phyloP scores from a whole-genome alignment of 305 asterid genomes.

The Fraxinus velutina region DNA sequence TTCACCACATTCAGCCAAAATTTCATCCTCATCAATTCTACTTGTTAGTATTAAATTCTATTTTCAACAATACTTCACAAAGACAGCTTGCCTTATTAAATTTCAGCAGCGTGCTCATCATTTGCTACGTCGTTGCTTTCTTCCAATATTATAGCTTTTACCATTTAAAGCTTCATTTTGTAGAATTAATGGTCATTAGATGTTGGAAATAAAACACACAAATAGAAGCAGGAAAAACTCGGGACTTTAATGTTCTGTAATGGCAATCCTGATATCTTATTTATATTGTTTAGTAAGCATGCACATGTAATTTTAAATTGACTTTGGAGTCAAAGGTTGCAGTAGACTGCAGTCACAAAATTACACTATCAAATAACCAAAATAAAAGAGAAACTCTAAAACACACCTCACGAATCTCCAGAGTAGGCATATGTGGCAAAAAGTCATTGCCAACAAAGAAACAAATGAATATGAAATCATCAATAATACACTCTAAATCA shows the following conservation, averaged over 20 bases:
- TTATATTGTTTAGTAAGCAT: not conserved
- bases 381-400: constrained; percentile 7
- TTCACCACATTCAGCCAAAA: not conserved
- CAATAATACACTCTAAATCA: constrained; percentile 79
- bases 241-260: not conserved
- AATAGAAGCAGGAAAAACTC: not conserved
- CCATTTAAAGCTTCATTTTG: not conserved
- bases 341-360: not conserved
- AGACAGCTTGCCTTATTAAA: not conserved
- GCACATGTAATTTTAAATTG: not conserved
- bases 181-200: constrained; percentile 7
- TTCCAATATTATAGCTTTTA: not conserved
- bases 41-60: not conserved
- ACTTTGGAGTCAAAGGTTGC: not conserved
- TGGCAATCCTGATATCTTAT: constrained; percentile 11
- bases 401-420: constrained; percentile 99
- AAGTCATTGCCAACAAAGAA: constrained; percentile 98
- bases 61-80: not conserved
- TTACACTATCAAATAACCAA: constrained; percentile 12
- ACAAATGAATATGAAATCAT: constrained; percentile 93
- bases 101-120: not conserved
- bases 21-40: not conserved
- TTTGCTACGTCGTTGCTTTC: not conserved
- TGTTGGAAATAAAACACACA: not conserved
- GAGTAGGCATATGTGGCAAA: constrained; percentile 99